Base-by-base conservation (phyloP, 345 rosid genomes). In the Odontarrhena argentea region DNA sequence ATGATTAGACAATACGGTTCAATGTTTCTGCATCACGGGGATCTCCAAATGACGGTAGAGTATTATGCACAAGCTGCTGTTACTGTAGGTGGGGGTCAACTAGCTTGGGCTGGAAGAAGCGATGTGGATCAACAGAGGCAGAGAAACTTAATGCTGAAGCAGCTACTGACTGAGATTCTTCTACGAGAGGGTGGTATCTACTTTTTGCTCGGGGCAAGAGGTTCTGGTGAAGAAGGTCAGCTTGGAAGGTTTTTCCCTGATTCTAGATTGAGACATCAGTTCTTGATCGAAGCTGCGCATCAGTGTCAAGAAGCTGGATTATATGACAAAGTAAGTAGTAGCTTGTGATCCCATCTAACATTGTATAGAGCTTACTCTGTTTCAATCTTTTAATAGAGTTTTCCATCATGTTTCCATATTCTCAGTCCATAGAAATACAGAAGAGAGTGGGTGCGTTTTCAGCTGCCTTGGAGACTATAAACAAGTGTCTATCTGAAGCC, bases 21-120 rank as follows among this genome's bases (percentile, higher is more conserved):
- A 47, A 82, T 86, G 73, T 87, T 78, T 80, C 69, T 91, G 54
- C 91, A 85, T 60, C 83, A 79, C 12, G 99, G 96, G 22, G 80
- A 87, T 74, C 89, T 88, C 63, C 78, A 82, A 25, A 74, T 83
- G 86, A 81, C 97, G 49, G 79, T 88, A 71, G 99, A 91, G 73
- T 94, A 94, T 78, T 94, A 88, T 69, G 96, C 89, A 59, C 97
- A 91, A 84, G 99, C 99, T 74, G 96, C 99, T 66, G 90, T 91
- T 58, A 83, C 90, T 38, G 87, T 91, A 47, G 97, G 96, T 52
- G 99, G 99, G 67, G 99, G 99, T 36, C 90, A 81, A 65, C 55
- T 80, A 50, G 90, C 93, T 30, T 88, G 97, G 97, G 71, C 88
- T 38, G 96, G 96, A 42, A 88, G 91, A 82, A 85, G 82, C 58